These are phyloP conservation scores for Nigrospora oryzae DNA, from an alignment of 2,329 filamentous ascomycete species.

Conservation along the genomic window DNA sequence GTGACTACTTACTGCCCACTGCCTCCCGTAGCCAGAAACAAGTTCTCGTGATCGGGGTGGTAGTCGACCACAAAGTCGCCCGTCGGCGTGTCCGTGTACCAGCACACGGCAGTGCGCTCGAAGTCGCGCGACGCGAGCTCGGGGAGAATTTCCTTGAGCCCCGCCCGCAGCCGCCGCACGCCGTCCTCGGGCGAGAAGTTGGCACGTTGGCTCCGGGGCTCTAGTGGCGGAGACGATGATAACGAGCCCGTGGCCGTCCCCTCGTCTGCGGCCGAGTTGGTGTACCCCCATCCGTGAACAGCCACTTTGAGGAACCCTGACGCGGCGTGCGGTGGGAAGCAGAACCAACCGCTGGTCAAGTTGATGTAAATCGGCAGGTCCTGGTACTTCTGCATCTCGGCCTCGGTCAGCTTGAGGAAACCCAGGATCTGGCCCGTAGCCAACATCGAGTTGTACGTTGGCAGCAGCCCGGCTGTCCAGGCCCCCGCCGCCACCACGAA, in stretches of 20 bases:
- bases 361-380: constrained; percentile 14
- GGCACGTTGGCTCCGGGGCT: not conserved
- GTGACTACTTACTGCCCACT: no score
- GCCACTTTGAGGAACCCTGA: constrained; percentile 16
- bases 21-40: not conserved
- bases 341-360: constrained; percentile 17
- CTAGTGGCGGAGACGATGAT: no score
- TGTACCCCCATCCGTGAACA: constrained; percentile 17
- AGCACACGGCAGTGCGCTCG: constrained; percentile 18
- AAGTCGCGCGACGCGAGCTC: constrained; percentile 16
- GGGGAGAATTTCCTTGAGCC: constrained; percentile 9
- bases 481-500: constrained; percentile 16
- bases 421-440: constrained; percentile 13
- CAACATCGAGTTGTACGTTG: constrained; percentile 10
- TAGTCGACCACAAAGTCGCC: constrained; percentile 24
- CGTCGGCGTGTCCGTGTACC: constrained; percentile 24
- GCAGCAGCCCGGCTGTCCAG: constrained; percentile 12
- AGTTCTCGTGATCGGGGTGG: constrained; percentile 14
- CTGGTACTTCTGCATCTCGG: constrained; percentile 16
- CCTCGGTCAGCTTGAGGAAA: constrained; percentile 15
- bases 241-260: no score
- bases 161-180: constrained; percentile 7
- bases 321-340: constrained; percentile 19
- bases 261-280: not conserved
- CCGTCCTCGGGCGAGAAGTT: constrained; percentile 7